These are phyloP conservation scores for Spinacia oleracea DNA, from an alignment of 179 eudicot genomes.

Conservation along the genomic window DNA sequence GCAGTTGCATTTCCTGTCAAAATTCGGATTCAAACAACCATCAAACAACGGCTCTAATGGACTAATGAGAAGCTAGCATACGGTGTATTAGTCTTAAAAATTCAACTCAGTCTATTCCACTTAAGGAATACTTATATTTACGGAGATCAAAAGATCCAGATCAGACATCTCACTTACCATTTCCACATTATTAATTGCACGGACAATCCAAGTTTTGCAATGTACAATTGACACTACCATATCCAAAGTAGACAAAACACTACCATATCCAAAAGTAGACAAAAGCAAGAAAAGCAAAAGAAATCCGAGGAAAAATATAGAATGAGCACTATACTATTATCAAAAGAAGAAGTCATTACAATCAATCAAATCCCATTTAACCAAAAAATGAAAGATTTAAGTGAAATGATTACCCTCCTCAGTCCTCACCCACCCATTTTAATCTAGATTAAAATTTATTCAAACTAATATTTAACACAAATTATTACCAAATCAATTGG, in stretches of 20 bases:
- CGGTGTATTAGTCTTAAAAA: too few relatives aligned
- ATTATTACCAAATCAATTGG: neutral
- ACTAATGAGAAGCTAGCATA: too few relatives aligned
- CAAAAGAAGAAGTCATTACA: neutral
- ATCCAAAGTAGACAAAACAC: neutral
- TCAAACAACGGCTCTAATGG: too few relatives aligned
- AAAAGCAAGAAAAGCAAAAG: neutral
- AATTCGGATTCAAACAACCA: slow-evolving; percentile 10
- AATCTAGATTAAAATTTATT: slow-evolving; percentile 14
- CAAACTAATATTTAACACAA: slow-evolving; percentile 4
- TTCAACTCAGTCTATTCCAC: too few relatives aligned
- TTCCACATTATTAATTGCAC: neutral
- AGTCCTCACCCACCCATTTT: neutral
- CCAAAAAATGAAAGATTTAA: neutral
- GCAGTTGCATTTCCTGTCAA: slow-evolving; percentile 24
- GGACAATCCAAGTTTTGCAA: neutral
- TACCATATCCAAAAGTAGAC: neutral
- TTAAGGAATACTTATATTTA: neutral
- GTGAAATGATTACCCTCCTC: neutral
- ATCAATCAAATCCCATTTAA: neutral
- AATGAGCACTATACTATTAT: neutral
- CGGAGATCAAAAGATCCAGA: neutral
- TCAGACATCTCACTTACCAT: neutral
- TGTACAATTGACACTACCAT: neutral
- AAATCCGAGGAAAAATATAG: neutral